Evolutionary conservation across 768 basidiomycete genomes (phyloP).

Genomic region (Dendrothele bispora): DNA sequence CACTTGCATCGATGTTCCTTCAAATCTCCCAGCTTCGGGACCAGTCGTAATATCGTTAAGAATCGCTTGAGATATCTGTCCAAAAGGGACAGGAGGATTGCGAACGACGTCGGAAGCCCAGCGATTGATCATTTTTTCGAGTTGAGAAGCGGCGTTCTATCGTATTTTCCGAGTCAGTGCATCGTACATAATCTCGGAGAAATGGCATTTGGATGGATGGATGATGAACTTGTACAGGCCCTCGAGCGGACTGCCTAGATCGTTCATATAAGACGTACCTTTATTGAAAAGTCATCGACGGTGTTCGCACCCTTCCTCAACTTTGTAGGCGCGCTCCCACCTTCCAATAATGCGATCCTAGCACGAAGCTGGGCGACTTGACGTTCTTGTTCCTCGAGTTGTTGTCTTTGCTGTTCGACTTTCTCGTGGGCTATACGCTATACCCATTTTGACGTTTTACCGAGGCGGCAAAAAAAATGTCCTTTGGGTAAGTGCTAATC

Average conservation of each 20-base stretch:
- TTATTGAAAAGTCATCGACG: conserved; percentile 88
- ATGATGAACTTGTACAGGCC: too few species aligned
- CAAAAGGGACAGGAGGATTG: conserved; percentile 51
- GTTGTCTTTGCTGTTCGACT: conserved; percentile 76
- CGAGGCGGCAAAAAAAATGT: background rate
- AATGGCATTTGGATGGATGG: too few species aligned
- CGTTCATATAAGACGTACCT: conserved; percentile 41
- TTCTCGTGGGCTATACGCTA: conserved; percentile 88
- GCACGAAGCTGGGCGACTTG: conserved; percentile 74
- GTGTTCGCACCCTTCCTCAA: conserved; percentile 56
- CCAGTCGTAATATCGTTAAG: conserved; percentile 57
- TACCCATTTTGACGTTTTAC: background rate
- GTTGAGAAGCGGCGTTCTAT: conserved; percentile 78
- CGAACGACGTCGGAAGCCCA: conserved; percentile 82
- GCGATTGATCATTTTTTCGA: conserved; percentile 82
- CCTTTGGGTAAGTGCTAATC: background rate
- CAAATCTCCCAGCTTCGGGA: conserved; percentile 41
- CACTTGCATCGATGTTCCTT: conserved; percentile 65
- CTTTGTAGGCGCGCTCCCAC: conserved; percentile 42
- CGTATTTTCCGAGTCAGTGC: too few species aligned
- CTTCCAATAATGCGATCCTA: conserved; percentile 75
- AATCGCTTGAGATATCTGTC: conserved; percentile 55
- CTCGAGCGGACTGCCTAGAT: conserved; percentile 4
- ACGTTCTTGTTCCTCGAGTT: conserved; percentile 81
- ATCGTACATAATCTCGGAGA: too few species aligned